Evolutionary conservation across 805 yeast species (phyloP), one percentile per base, ranked within the genome.

Genomic region (Isabelozyma pseudorhagii): DNA sequence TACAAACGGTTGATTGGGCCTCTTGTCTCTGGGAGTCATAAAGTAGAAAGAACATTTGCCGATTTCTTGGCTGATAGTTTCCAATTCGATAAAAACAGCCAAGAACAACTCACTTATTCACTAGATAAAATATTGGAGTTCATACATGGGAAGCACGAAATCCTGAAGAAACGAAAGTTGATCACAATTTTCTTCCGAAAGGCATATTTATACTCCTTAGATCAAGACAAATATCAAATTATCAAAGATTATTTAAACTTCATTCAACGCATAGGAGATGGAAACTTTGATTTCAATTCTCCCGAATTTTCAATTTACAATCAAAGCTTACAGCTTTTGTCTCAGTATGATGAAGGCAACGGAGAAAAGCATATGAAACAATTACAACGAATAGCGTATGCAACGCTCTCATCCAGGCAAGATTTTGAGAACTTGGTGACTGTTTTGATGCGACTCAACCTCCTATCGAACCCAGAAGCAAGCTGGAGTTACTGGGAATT

Each of bases 41-140:
- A 21, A 18, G 40, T 27, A 0, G 45, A 46, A 4, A 34, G 14
- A 11, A 44, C 60, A 9, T 64, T 68, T 67, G 57, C 62, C 9
- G 71, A 67, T 45, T 48, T 48, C 3, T 52, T 63, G 28, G 61
- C 59, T 45, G 48, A 55, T 2, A 63, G 71, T 1, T 50, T 64
- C 25, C 64, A 62, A 49, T 54, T 67, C 25, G 44, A 55, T 13
- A 28, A 7, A 2, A 47, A 54, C 25, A 43, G 46, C 4, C 40
- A 50, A 28, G 58, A 53, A 1, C 40, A 38, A 7, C 11, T 54
- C 6, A 39, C 18, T 10, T 48, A 54, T 28, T 11, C 25, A 11
- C 15, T 17, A 41, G 21, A 15, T 13, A 21, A 11, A 6, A 17
- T 41, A 3, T 6, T n/a, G 25, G 14, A 18, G 5, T 41, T 14